Percentiles rank a stretch among this genome's conserved stretches.
Evolutionary conservation across 2,329 filamentous ascomycete species (phyloP).

Genomic region (Aureobasidium zeae): DNA sequence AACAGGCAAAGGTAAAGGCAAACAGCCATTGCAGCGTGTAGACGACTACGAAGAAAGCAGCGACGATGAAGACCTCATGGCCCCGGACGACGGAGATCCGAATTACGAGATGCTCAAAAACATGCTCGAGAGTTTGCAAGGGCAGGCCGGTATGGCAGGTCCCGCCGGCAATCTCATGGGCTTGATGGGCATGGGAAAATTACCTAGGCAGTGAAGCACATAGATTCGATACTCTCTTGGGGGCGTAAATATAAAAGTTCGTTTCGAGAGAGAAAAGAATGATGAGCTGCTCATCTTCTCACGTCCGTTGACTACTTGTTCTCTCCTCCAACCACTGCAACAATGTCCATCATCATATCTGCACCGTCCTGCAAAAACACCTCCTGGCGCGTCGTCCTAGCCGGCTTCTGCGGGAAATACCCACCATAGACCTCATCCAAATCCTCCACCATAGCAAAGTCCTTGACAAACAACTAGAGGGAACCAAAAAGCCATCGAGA

Average conservation of each 20-base stretch:
- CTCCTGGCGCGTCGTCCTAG: background rate
- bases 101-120: conserved; percentile 87
- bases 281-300: too few species aligned
- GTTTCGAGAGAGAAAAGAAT: too few species aligned
- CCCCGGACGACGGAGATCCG: conserved; percentile 53
- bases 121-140: conserved; percentile 83
- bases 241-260: too few species aligned
- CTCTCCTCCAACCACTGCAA: conserved; percentile 1
- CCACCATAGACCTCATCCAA: background rate
- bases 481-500: too few species aligned
- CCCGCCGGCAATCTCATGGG: conserved; percentile 81
- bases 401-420: conserved; percentile 7
- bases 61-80: conserved; percentile 35
- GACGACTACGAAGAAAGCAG: conserved; percentile 41
- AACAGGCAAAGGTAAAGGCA: conserved; percentile 16
- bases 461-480: conserved; percentile 6
- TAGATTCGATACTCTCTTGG: too few species aligned
- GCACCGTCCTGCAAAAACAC: background rate
- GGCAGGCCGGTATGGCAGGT: conserved; percentile 74
- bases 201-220: conserved; percentile 63
- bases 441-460: conserved; percentile 1
- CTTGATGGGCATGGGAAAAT: conserved; percentile 64
- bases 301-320: too few species aligned
- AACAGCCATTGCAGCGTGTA: conserved; percentile 28
- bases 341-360: conserved; percentile 8